Conservation (phyloP, 345 rosid genomes). For the Erucastrum elatum region DNA sequence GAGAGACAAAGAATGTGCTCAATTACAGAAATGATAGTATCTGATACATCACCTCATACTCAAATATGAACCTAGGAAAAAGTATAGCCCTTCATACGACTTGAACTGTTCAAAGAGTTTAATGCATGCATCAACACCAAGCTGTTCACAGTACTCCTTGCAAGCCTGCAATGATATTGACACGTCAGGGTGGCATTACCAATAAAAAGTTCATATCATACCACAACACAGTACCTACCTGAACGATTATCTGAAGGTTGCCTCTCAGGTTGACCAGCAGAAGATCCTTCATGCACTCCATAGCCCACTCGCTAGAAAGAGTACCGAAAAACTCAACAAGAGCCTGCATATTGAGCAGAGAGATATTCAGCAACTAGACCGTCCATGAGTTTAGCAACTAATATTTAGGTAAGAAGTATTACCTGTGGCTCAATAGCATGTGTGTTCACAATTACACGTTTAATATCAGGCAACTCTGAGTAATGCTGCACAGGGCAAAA, state of each 20-base stretch:
- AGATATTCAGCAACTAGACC: constrained; percentile 20
- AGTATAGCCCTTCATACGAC: constrained; percentile 96
- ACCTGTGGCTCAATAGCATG: constrained; percentile 99
- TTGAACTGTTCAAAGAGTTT: constrained; percentile 97
- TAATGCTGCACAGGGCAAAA: constrained; percentile 74
- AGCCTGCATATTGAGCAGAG: constrained; percentile 50
- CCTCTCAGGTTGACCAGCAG: constrained; percentile 88
- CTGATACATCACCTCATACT: constrained; percentile 73
- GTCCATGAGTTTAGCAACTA: constrained; percentile 12
- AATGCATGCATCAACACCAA: constrained; percentile 92
- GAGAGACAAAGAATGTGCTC: constrained; percentile 8
- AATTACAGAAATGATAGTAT: constrained; percentile 19
- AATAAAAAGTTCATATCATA: constrained; percentile 8
- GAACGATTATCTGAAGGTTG: constrained; percentile 99
- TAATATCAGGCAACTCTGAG: constrained; percentile 93
- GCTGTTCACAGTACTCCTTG: constrained; percentile 97
- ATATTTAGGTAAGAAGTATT: constrained; percentile 14
- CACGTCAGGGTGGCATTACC: constrained; percentile 29
- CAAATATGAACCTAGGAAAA: constrained; percentile 94
- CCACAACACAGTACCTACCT: constrained; percentile 52
- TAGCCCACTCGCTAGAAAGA: constrained; percentile 98
- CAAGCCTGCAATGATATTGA: constrained; percentile 63
- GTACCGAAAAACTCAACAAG: constrained; percentile 99
- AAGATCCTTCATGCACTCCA: constrained; percentile 99
- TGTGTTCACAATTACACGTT: constrained; percentile 99